These are phyloP conservation scores for Poteriospumella lacustris DNA, from an alignment of 108 stramenopile species.

Conservation along the genomic window DNA sequence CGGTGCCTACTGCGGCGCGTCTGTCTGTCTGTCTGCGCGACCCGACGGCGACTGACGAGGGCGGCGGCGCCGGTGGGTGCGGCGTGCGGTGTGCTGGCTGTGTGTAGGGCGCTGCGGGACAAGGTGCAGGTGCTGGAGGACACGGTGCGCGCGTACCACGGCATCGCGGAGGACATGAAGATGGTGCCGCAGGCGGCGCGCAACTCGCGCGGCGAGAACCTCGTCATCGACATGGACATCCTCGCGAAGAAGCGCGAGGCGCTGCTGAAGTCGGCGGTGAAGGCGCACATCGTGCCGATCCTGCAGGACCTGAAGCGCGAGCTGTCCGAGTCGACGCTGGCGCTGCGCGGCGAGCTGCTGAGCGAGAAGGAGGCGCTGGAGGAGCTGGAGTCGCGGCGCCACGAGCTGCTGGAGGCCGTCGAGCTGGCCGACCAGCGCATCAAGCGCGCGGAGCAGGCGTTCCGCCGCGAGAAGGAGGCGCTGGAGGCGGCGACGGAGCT, in stretches of 20 bases:
- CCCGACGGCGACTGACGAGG: too few species aligned
- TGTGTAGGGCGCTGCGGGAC: too few species aligned
- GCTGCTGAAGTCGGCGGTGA: background rate
- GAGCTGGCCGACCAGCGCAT: too few species aligned
- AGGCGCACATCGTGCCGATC: background rate
- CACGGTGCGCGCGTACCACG: too few species aligned
- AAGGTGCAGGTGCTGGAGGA: too few species aligned
- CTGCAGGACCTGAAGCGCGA: background rate
- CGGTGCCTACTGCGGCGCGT: too few species aligned
- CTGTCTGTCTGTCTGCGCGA: too few species aligned
- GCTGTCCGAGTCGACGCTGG: background rate
- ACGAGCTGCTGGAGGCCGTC: background rate
- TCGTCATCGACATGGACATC: background rate
- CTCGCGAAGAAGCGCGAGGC: background rate
- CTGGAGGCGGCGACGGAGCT: too few species aligned
- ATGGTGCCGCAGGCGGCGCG: background rate
- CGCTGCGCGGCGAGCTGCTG: background rate
- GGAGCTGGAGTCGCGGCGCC: background rate
- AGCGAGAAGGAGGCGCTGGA: background rate
- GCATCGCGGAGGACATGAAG: background rate
- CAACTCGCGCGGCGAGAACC: background rate
- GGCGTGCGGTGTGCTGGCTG: too few species aligned
- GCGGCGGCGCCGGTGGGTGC: too few species aligned
- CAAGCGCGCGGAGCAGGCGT: too few species aligned
- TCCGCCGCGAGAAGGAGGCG: too few species aligned